These are phyloP conservation scores for Peziza echinospora DNA, from an alignment of 495 filamentous ascomycete species.

Conservation along the genomic window DNA sequence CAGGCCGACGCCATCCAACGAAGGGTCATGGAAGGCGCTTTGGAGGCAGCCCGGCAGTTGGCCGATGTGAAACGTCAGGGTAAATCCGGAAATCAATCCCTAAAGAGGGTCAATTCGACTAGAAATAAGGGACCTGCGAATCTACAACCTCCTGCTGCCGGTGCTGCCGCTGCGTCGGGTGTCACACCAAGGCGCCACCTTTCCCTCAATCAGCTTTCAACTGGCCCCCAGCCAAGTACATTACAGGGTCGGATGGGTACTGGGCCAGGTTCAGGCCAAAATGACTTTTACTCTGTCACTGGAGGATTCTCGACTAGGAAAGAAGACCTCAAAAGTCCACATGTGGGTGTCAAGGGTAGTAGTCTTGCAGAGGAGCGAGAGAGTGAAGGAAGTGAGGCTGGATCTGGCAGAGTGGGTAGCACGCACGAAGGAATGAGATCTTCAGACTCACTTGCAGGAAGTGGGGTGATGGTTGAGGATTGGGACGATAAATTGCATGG, in stretches of 20 bases:
- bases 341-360: neutral
- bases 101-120: neutral
- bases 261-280: neutral
- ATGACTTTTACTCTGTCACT: neutral
- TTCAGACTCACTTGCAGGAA: neutral
- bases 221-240: no score
- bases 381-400: neutral
- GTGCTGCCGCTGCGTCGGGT: neutral
- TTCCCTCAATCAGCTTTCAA: neutral
- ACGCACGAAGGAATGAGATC: neutral
- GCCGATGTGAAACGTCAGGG: neutral
- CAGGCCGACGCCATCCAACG: constrained; percentile 74
- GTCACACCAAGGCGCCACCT: neutral
- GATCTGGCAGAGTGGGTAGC: neutral
- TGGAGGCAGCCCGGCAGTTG: constrained; percentile 58
- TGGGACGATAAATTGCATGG: neutral
- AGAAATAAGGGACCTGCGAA: neutral
- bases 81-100: neutral
- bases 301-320: neutral
- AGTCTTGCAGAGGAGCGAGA: neutral
- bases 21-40: constrained; percentile 78
- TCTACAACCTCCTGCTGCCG: neutral
- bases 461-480: neutral
- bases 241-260: no score
- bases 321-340: neutral